phyloP scores from a whole-genome alignment of 2,329 filamentous ascomycete genomes.

The Graphilbum ipis-grandicollis region DNA sequence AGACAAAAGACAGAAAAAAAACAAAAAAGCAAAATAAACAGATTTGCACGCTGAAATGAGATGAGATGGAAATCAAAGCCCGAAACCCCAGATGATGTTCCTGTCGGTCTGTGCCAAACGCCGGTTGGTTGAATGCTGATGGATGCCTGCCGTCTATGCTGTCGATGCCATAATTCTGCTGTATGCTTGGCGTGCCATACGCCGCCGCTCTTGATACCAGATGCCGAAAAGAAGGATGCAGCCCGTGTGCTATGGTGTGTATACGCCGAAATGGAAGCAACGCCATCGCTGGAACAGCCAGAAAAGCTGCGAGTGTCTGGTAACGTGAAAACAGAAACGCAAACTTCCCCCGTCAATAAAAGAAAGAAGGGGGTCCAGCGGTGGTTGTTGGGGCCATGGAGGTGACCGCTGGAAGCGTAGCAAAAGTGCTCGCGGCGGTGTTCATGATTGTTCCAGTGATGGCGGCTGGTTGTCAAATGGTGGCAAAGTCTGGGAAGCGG shows the following conservation, averaged over 20 bases:
- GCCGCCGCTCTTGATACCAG: conserved; percentile 7
- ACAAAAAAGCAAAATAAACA: conserved; percentile 15
- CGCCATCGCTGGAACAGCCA: conserved; percentile 9
- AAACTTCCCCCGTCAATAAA: background rate
- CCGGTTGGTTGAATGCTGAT: conserved; percentile 12
- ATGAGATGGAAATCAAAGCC: conserved; percentile 10
- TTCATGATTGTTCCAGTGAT: conserved; percentile 21
- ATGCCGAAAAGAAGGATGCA: conserved; percentile 4
- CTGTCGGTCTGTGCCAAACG: conserved; percentile 12
- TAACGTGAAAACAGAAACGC: background rate
- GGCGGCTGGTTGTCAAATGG: conserved; percentile 58
- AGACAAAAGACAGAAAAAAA: conserved; percentile 18
- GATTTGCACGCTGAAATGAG: conserved; percentile 22
- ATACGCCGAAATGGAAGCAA: background rate
- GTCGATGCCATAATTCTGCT: conserved; percentile 1
- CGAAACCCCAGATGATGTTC: conserved; percentile 3
- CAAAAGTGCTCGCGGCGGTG: too few species aligned
- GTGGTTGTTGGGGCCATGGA: conserved; percentile 13
- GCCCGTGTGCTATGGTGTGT: background rate
- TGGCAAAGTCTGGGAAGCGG: conserved; percentile 69
- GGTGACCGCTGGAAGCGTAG: conserved; percentile 25
- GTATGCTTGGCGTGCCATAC: background rate
- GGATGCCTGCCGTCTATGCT: conserved; percentile 1
- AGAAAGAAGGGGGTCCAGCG: conserved; percentile 3
- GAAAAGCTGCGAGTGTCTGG: background rate